Percentiles rank a stretch among this genome's conserved stretches.
phyloP scores from a whole-genome alignment of 768 basidiomycete genomes.

The Amanita muscaria region DNA sequence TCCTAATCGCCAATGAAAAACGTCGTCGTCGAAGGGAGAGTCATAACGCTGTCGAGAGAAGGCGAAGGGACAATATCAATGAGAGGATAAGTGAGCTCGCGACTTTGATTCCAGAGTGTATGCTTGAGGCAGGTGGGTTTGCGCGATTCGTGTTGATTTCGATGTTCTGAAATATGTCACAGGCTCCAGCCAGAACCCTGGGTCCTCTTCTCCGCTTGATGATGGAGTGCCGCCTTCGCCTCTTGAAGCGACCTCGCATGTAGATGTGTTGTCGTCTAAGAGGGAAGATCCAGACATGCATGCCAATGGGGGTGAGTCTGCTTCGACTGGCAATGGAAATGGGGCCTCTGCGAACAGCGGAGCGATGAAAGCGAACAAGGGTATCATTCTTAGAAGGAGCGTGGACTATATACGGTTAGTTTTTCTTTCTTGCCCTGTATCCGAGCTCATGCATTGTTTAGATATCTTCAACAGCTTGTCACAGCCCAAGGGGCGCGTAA shows the following conservation, averaged over 20 bases:
- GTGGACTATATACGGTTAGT: slow-evolving; percentile 57
- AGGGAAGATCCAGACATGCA: neutral
- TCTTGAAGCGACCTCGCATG: neutral
- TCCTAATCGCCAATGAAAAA: slow-evolving; percentile 71
- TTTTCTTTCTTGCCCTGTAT: neutral
- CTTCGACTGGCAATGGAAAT: too few species aligned
- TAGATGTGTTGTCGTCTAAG: neutral
- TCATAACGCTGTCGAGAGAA: slow-evolving; percentile 88
- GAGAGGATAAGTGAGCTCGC: slow-evolving; percentile 91
- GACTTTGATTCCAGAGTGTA: slow-evolving; percentile 78
- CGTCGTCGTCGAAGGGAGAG: slow-evolving; percentile 71
- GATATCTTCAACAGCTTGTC: slow-evolving; percentile 83
- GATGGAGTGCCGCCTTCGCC: neutral
- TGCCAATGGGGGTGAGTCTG: neutral
- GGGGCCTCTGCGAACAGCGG: too few species aligned
- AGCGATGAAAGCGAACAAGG: slow-evolving; percentile 85
- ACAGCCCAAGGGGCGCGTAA: slow-evolving; percentile 71
- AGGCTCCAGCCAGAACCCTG: too few species aligned
- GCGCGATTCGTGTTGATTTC: too few species aligned
- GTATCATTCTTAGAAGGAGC: slow-evolving; percentile 83
- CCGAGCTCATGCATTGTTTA: too few species aligned
- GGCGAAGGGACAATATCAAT: slow-evolving; percentile 88
- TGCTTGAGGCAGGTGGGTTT: slow-evolving; percentile 49
- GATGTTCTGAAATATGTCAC: too few species aligned
- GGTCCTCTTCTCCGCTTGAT: neutral